Conservation (phyloP, 2,329 filamentous ascomycete genomes). For the Phialemoniopsis sp. region DNA sequence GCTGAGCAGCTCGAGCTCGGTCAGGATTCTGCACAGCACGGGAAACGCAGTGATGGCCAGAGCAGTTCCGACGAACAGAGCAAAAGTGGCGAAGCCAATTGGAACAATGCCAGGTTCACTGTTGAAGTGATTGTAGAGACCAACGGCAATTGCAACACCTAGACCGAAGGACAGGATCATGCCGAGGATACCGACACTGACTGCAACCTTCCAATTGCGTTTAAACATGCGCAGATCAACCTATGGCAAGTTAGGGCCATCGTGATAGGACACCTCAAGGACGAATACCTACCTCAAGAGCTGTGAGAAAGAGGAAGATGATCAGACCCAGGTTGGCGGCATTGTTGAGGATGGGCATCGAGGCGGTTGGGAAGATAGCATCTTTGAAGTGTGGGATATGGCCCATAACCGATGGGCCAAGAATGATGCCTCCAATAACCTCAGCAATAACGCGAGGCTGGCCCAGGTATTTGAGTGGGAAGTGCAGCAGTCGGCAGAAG, state of each 20-base stretch:
- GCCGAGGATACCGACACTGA: constrained; percentile 72
- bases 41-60: constrained; percentile 91
- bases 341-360: constrained; percentile 70
- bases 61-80: constrained; percentile 82
- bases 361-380: constrained; percentile 71
- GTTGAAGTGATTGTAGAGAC: constrained; percentile 72
- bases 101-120: constrained; percentile 29
- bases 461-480: constrained; percentile 63
- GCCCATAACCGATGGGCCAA: constrained; percentile 86
- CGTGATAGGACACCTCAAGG: background rate
- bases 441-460: constrained; percentile 78
- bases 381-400: constrained; percentile 74
- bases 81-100: constrained; percentile 51
- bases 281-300: constrained; percentile 54
- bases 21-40: constrained; percentile 88
- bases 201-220: constrained; percentile 75
- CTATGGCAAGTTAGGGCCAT: background rate
- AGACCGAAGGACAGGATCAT: constrained; percentile 82
- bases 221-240: constrained; percentile 75
- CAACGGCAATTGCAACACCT: constrained; percentile 76
- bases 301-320: constrained; percentile 83
- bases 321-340: constrained; percentile 82
- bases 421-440: constrained; percentile 72
- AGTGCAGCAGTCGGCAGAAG: constrained; percentile 69
- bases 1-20: constrained; percentile 79